Evolutionary conservation across 805 yeast species (phyloP), one percentile per base, ranked within the genome.

Genomic region (Wickerhamomyces alni): DNA sequence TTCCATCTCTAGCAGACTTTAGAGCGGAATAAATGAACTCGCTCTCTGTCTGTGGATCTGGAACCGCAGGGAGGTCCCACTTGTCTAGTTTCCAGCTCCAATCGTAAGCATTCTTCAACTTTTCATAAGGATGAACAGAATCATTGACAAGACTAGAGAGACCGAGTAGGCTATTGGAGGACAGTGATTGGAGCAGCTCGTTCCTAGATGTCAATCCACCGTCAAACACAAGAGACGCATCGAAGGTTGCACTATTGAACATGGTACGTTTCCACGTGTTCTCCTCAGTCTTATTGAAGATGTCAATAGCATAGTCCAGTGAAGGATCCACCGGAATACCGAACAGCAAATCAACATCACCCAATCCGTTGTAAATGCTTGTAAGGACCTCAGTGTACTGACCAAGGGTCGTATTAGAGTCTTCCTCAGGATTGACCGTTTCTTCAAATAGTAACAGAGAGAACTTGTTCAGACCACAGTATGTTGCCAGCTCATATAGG

Each of bases 71-170:
- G 2, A 84, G 44, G 39, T 82, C 82, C 97, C 97, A 89, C 36
- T 75, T 74, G 32, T 72, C 74, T 30, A 89, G 59, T 52, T 83
- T 83, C 87, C 96, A 82, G 1, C 80, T 74, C 76, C 87, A 80
- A 42, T 74, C 77, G 54, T 71, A 83, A 1, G 59, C 42, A 18
- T 57, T 56, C 17, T 52, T 55, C 2, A 45, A 37, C 10, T 50
- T 48, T 7, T 40, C 36, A 1, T 27, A 5, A 0, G 42, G 29
- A 7, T 41, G 41, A 11, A 46, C 25, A n/a, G 45, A 48, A 9
- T 61, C 58, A 29, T 62, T 58, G 8, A 70, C 57, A n/a, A 75
- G 46, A 26, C 65, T 67, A 0, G 89, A 71, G 2, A 81, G 48
- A 0, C 88, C 86, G 43, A 65, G 61, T 41, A 80, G 58, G 0